Conservation (phyloP, 73 alveolate species). For the Paramecium sexaurelia region DNA sequence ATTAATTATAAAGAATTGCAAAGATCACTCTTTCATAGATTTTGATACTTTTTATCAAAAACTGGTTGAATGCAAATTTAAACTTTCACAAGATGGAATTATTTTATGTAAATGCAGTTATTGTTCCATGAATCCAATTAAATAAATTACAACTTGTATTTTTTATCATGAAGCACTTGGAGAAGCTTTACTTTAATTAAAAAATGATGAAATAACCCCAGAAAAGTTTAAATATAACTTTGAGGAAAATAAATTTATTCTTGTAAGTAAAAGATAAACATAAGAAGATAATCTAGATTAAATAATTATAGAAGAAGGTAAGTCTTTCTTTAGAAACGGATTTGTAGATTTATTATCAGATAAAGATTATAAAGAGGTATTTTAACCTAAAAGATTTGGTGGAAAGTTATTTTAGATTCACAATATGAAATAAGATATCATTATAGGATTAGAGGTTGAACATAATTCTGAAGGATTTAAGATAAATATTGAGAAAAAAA, state of each 20-base stretch:
- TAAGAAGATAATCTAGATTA: not conserved
- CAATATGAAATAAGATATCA: not conserved
- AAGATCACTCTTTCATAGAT: not conserved
- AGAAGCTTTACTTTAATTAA: not conserved
- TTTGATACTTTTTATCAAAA: not conserved
- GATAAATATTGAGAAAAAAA: not conserved
- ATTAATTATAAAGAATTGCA: not conserved
- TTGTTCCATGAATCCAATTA: not conserved
- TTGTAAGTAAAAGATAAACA: not conserved
- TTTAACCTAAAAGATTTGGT: not conserved
- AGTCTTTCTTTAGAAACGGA: not conserved
- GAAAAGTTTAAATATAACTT: not conserved
- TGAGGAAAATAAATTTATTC: not conserved
- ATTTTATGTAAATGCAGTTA: not conserved
- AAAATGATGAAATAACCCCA: not conserved
- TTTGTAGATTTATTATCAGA: not conserved
- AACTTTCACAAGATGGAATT: not conserved
- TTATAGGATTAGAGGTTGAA: not conserved
- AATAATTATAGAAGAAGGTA: not conserved
- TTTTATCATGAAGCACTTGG: not conserved
- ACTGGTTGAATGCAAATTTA: not conserved
- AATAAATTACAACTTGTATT: not conserved
- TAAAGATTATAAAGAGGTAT: not conserved
- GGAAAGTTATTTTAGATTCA: not conserved
- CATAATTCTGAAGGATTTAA: not conserved